Conservation (phyloP, 257 asterid genomes). For the Hygrophila difformis region DNA sequence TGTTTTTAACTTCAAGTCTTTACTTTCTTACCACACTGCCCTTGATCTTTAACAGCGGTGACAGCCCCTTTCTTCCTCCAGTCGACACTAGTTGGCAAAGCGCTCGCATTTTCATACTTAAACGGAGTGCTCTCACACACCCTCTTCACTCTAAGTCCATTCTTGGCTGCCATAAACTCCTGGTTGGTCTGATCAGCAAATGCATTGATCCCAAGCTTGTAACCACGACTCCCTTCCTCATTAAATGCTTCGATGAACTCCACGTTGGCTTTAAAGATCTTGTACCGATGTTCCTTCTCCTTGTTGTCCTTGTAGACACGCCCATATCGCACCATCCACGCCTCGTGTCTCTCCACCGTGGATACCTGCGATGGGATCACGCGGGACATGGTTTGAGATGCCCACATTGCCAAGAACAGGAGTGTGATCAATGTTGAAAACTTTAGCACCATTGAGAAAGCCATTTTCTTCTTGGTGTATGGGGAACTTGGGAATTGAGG, state of each 20-base stretch:
- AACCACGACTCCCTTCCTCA: conserved; percentile 15
- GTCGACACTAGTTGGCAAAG: conserved; percentile 17
- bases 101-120: conserved; percentile 24
- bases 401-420: too few species aligned
- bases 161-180: too few species aligned
- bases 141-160: too few species aligned
- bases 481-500: too few species aligned
- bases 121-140: too few species aligned
- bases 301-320: conserved; percentile 14
- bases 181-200: conserved; percentile 25
- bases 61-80: conserved; percentile 37
- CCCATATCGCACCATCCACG: conserved; percentile 28
- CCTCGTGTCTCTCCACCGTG: conserved; percentile 25
- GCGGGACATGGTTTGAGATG: too few species aligned
- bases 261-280: conserved; percentile 28
- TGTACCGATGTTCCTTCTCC: conserved; percentile 24
- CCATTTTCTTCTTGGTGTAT: too few species aligned
- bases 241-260: conserved; percentile 28
- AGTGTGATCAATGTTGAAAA: too few species aligned
- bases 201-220: conserved; percentile 22
- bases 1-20: neutral
- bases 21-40: conserved; percentile 24
- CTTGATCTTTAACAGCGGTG: conserved; percentile 34
- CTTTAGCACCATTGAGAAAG: too few species aligned
- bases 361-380: too few species aligned